Evolutionary conservation across 257 asterid genomes (phyloP).

Genomic region (Nemophila menziesii): DNA sequence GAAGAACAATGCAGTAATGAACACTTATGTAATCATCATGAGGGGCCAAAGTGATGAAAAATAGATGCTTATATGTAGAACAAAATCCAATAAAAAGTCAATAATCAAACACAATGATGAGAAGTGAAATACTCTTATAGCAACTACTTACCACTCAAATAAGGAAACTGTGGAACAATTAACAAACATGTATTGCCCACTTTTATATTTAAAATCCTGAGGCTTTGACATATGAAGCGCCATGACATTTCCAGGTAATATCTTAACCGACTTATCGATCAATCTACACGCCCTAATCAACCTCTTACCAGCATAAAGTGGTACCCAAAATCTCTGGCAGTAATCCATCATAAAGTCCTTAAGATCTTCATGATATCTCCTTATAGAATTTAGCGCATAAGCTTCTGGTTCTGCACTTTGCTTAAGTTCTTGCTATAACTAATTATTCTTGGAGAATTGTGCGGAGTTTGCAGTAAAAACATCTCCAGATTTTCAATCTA

Average conservation of each 20-base stretch:
- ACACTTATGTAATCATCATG: constrained; percentile 20
- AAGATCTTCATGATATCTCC: too few species aligned
- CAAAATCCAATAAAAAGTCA: not conserved
- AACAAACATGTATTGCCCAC: constrained; percentile 21
- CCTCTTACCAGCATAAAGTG: constrained; percentile 19
- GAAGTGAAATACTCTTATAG: not conserved
- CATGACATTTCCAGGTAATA: constrained; percentile 14
- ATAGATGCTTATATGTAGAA: constrained; percentile 14
- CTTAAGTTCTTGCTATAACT: too few species aligned
- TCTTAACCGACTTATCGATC: constrained; percentile 15
- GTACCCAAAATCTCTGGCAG: too few species aligned
- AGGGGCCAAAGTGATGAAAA: constrained; percentile 17
- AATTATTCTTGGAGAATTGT: too few species aligned
- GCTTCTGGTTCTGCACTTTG: too few species aligned
- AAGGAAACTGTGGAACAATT: constrained; percentile 21
- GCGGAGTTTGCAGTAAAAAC: too few species aligned
- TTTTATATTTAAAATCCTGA: constrained; percentile 16
- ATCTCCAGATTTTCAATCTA: too few species aligned
- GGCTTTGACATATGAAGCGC: constrained; percentile 20
- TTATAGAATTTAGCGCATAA: too few species aligned
- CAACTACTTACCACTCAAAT: constrained; percentile 15
- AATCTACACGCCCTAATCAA: constrained; percentile 22
- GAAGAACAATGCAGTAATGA: too few species aligned
- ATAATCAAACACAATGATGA: too few species aligned
- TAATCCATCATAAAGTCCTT: too few species aligned